Base-by-base conservation (phyloP, 106 monocot species). In the Triglochin maritima region DNA sequence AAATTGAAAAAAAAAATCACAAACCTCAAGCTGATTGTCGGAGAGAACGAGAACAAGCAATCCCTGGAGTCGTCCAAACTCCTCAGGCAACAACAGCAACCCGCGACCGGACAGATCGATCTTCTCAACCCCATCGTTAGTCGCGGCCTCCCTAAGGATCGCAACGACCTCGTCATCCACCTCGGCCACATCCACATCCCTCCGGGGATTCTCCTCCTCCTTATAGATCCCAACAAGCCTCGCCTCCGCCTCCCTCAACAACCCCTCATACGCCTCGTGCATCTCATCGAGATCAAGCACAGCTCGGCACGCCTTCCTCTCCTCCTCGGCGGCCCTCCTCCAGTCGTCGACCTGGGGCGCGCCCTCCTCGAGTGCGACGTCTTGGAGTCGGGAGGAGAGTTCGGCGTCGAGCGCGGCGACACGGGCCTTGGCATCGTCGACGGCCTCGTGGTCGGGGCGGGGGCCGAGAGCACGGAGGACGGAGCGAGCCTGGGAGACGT, bases 161-260 rank as follows among this genome's bases (percentile, higher is more conserved):
- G 46, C 79, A 42, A 88, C 63, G 3, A 88, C 86, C 72, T 96
- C 88, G 68, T 91, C 85, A 44, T 82, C 79, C 63, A 75, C 66
- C 58, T 78, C 57, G 15, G 65, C 69, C 17, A 67, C 72, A 59
- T 63, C 70, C 42, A 43, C 69, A 45, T 46, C 47, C 60, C 45
- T 4, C 57, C 56, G 44, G 3, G 46, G 62, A 5, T 44, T 49
- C 12, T 17, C 53, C 29, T 44, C 50, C 53, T 43, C 59, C 65
- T 46, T 49, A 57, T 95, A 95, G 5, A 95, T 90, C 77, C 69
- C 70, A 15, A 69, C 78, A 17, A 95, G 73, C 81, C 79, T 69
- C 76, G 74, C 80, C 80, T 95, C 95, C 13, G 90, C 85, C 7
- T 87, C 87, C 79, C 63, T 83, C 67, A 95, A 77, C 64, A 95